Conservation (phyloP, 208 protist genomes). For the Acanthamoeba castellanii region DNA sequence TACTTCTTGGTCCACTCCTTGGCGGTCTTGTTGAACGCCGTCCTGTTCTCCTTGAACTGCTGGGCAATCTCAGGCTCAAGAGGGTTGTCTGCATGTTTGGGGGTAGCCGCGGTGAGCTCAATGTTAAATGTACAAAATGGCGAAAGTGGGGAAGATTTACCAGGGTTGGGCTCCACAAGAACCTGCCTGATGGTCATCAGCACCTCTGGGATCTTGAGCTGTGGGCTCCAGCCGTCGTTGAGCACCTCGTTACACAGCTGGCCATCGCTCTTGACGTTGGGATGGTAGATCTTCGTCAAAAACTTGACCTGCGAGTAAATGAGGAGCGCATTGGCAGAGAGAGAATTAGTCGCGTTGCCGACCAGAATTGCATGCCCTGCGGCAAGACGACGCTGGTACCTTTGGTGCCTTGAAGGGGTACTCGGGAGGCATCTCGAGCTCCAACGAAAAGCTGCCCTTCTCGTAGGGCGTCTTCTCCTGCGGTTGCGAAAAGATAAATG, state of each 20-base stretch:
- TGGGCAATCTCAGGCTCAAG: conserved; percentile 84
- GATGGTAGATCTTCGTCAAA: conserved; percentile 49
- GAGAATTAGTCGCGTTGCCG: not conserved
- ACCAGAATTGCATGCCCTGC: not conserved
- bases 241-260: conserved; percentile 78
- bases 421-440: conserved; percentile 81
- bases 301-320: not conserved
- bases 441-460: conserved; percentile 82
- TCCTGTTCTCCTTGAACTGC: conserved; percentile 81
- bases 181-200: conserved; percentile 79
- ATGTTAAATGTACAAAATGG: not conserved
- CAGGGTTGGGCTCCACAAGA: conserved; percentile 82
- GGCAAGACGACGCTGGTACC: not conserved
- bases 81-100: conserved; percentile 73
- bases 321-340: not conserved
- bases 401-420: conserved; percentile 85
- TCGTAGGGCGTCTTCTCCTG: conserved; percentile 82
- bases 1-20: conserved; percentile 87
- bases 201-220: conserved; percentile 84
- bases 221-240: conserved; percentile 78
- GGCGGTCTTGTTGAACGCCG: conserved; percentile 82
- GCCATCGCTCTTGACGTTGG: conserved; percentile 78
- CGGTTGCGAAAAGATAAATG: not conserved
- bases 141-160: not conserved
- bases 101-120: not conserved